phyloP scores from a whole-genome alignment of 768 basidiomycete genomes.

The Pulveroboletus sp. region DNA sequence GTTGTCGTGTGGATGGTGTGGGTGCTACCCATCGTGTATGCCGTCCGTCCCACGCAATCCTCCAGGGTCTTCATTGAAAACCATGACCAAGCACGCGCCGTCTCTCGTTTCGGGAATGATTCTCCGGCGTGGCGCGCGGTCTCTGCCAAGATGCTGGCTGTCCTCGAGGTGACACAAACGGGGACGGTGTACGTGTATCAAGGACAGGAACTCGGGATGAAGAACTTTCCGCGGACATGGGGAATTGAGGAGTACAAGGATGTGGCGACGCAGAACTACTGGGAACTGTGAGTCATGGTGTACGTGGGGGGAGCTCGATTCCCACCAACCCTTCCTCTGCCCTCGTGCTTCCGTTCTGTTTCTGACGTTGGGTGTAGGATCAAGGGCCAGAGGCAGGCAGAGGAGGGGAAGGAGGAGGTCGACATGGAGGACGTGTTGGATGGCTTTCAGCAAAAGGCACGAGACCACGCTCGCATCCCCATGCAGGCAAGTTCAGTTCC shows the following conservation, averaged over 20 bases:
- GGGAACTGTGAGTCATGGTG: slow-evolving; percentile 41
- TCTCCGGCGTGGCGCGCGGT: slow-evolving; percentile 47
- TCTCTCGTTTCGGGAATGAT: slow-evolving; percentile 67
- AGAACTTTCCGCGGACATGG: slow-evolving; percentile 60
- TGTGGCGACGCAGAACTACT: slow-evolving; percentile 57
- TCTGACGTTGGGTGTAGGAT: slow-evolving; percentile 28
- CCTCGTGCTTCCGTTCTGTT: too few species aligned
- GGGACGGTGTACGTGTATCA: slow-evolving; percentile 74
- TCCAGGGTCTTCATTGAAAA: slow-evolving; percentile 62
- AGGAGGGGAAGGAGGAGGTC: slow-evolving; percentile 35
- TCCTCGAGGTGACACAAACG: slow-evolving; percentile 54
- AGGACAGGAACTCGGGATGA: slow-evolving; percentile 68
- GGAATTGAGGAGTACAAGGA: slow-evolving; percentile 72
- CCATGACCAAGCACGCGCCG: slow-evolving; percentile 60
- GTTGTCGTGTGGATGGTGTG: neutral
- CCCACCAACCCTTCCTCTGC: too few species aligned
- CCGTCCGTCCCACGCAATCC: slow-evolving; percentile 3
- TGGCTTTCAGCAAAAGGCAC: slow-evolving; percentile 53
- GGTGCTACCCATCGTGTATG: slow-evolving; percentile 15
- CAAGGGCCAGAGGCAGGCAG: slow-evolving; percentile 33
- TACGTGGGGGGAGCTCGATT: too few species aligned
- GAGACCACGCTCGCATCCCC: slow-evolving; percentile 68
- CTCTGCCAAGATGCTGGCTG: slow-evolving; percentile 61
- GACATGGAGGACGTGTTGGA: slow-evolving; percentile 62
- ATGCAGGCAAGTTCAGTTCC: slow-evolving; percentile 46